phyloP scores from a whole-genome alignment of 2,329 filamentous ascomycete species.

The Trichoderma asperellum region DNA sequence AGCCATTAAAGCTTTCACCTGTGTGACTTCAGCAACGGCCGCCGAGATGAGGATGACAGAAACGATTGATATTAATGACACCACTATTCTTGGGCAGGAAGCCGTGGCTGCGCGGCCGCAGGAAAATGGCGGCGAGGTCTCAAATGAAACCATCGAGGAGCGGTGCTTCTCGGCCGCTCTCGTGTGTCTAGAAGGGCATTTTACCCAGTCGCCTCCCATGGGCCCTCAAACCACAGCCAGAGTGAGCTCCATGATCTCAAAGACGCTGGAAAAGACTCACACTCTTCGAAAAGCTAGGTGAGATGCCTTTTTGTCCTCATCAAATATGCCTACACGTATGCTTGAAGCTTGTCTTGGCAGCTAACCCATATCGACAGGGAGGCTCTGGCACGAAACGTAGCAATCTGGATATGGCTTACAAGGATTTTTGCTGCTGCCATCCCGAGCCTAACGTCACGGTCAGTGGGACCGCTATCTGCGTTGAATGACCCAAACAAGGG shows the following conservation, averaged over 20 bases:
- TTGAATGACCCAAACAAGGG: slow-evolving; percentile 59
- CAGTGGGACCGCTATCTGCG: slow-evolving; percentile 59
- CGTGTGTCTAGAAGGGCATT: slow-evolving; percentile 65
- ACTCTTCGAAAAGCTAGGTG: slow-evolving; percentile 64
- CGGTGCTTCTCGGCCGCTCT: slow-evolving; percentile 63
- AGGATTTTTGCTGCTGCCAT: slow-evolving; percentile 65
- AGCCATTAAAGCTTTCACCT: slow-evolving; percentile 3
- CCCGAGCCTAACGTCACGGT: slow-evolving; percentile 62
- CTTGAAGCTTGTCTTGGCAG: background rate
- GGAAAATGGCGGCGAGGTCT: slow-evolving; percentile 31
- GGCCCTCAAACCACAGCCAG: slow-evolving; percentile 59
- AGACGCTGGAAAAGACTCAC: slow-evolving; percentile 67
- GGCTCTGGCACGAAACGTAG: slow-evolving; percentile 63
- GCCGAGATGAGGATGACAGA: slow-evolving; percentile 27
- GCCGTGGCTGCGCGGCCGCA: background rate
- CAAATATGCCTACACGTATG: background rate
- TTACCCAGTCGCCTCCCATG: slow-evolving; percentile 60
- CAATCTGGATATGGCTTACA: slow-evolving; percentile 68
- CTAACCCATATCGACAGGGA: slow-evolving; percentile 48
- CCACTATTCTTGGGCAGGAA: slow-evolving; percentile 21
- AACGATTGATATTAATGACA: slow-evolving; percentile 23
- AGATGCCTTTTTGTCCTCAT: slow-evolving; percentile 28
- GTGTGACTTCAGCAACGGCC: background rate
- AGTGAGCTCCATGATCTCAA: slow-evolving; percentile 61
- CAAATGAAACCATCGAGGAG: slow-evolving; percentile 62